Conservation (phyloP, 2,329 filamentous ascomycete species). For the Phaeophleospora eucalypticola region DNA sequence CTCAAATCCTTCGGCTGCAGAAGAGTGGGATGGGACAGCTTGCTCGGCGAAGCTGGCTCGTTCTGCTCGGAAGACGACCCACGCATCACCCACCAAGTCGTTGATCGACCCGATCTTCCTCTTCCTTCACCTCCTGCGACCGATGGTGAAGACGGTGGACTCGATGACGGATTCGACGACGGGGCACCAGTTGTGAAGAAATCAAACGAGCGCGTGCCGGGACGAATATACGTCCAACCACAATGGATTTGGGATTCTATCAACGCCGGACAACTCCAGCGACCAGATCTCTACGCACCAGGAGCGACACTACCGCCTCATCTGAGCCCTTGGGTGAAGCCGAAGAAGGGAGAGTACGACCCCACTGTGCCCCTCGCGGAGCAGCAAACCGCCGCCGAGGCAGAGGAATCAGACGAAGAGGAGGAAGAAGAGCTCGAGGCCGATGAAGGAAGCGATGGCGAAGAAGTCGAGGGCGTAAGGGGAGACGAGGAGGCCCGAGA, state of each 20-base stretch:
- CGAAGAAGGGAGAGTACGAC: constrained; percentile 82
- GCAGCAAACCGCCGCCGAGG: constrained; percentile 83
- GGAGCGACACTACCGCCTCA: constrained; percentile 88
- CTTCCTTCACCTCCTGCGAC: constrained; percentile 38
- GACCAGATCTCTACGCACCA: constrained; percentile 82
- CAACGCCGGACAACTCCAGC: constrained; percentile 85
- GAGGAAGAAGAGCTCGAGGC: constrained; percentile 36
- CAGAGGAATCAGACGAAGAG: constrained; percentile 51
- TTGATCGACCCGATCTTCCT: constrained; percentile 75
- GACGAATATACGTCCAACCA: constrained; percentile 87
- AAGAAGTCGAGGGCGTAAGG: constrained; percentile 28
- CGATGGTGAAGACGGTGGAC: constrained; percentile 40
- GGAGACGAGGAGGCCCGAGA: constrained; percentile 41
- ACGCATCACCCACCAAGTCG: constrained; percentile 90
- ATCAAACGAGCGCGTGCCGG: constrained; percentile 71
- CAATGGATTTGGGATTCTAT: constrained; percentile 99
- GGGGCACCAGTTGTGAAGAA: constrained; percentile 50
- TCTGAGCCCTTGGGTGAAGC: constrained; percentile 91
- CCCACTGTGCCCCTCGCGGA: constrained; percentile 80
- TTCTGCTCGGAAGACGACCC: constrained; percentile 87
- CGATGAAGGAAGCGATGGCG: constrained; percentile 41
- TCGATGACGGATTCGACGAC: constrained; percentile 57
- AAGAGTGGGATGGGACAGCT: constrained; percentile 88
- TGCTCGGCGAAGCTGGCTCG: constrained; percentile 77
- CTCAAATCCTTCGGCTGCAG: constrained; percentile 93